These are phyloP conservation scores for Leccinum truebloodii DNA, from an alignment of 768 basidiomycete species.

Conservation along the genomic window DNA sequence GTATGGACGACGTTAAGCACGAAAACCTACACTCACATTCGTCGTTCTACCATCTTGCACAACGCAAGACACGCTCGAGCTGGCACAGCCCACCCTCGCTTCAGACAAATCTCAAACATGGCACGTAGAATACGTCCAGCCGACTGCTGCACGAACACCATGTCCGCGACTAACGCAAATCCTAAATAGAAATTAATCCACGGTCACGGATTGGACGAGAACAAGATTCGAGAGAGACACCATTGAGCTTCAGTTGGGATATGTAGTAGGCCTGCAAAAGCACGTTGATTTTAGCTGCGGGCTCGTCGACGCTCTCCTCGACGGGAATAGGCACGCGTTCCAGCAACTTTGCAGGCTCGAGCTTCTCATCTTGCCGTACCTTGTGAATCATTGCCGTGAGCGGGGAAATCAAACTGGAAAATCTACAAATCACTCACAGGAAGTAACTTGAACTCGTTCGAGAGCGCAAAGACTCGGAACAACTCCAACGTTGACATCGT, in stretches of 20 bases:
- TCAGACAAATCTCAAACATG: constrained; percentile 96
- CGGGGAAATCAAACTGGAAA: constrained; percentile 30
- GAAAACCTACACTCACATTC: constrained; percentile 55
- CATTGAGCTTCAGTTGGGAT: constrained; percentile 90
- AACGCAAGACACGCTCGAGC: constrained; percentile 89
- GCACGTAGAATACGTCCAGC: constrained; percentile 98
- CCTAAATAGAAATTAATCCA: constrained; percentile 38
- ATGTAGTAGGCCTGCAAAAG: constrained; percentile 94
- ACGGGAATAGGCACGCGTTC: constrained; percentile 97
- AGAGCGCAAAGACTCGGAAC: constrained; percentile 93
- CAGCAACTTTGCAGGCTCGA: constrained; percentile 85
- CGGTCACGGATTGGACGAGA: not conserved
- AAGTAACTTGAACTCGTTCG: constrained; percentile 92
- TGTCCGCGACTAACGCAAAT: constrained; percentile 84
- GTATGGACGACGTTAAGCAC: not conserved
- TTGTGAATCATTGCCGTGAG: constrained; percentile 19
- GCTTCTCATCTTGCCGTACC: constrained; percentile 81
- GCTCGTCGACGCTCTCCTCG: constrained; percentile 95
- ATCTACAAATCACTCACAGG: constrained; percentile 47
- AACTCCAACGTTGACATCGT: constrained; percentile 88
- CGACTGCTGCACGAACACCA: constrained; percentile 97
- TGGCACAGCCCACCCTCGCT: constrained; percentile 94
- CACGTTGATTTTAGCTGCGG: constrained; percentile 96
- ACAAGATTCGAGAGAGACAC: constrained; percentile 31
- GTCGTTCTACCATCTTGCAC: constrained; percentile 94